These are phyloP conservation scores for Biscogniauxia mediterranea DNA, from an alignment of 2,329 filamentous ascomycete species.

Conservation along the genomic window DNA sequence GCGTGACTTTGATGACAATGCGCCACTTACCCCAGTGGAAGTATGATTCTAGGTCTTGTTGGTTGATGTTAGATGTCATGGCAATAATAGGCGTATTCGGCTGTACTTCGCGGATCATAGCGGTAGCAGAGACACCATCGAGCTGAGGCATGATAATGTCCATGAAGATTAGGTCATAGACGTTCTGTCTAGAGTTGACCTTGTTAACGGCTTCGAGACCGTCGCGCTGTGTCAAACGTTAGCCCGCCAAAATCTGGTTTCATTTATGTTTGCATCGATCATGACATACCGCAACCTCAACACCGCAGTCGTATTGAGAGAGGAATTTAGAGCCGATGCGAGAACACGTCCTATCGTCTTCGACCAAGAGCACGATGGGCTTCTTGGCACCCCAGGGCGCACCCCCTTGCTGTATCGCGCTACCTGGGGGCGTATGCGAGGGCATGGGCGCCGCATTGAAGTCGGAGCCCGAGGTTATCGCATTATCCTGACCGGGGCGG, in stretches of 20 bases:
- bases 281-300: conserved; percentile 63
- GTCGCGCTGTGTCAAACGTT: conserved; percentile 59
- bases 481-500: conserved; percentile 59
- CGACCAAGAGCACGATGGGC: conserved; percentile 85
- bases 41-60: conserved; percentile 95
- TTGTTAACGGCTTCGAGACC: conserved; percentile 90
- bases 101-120: conserved; percentile 86
- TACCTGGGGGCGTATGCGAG: conserved; percentile 31
- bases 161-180: conserved; percentile 75
- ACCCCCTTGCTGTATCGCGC: conserved; percentile 34
- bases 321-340: conserved; percentile 68
- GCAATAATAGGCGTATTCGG: conserved; percentile 85
- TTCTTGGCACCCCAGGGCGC: conserved; percentile 59
- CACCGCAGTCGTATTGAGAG: conserved; percentile 62
- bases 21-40: conserved; percentile 81
- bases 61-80: conserved; percentile 98
- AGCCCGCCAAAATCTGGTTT: conserved; percentile 12
- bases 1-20: background rate
- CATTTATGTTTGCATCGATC: background rate
- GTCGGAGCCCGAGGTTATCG: conserved; percentile 42
- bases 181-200: conserved; percentile 53
- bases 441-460: conserved; percentile 35
- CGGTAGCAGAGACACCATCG: conserved; percentile 91
- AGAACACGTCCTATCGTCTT: conserved; percentile 70
- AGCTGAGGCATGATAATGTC: conserved; percentile 97